Conservation (phyloP, 768 basidiomycete genomes). For the Lactarius tabidus region DNA sequence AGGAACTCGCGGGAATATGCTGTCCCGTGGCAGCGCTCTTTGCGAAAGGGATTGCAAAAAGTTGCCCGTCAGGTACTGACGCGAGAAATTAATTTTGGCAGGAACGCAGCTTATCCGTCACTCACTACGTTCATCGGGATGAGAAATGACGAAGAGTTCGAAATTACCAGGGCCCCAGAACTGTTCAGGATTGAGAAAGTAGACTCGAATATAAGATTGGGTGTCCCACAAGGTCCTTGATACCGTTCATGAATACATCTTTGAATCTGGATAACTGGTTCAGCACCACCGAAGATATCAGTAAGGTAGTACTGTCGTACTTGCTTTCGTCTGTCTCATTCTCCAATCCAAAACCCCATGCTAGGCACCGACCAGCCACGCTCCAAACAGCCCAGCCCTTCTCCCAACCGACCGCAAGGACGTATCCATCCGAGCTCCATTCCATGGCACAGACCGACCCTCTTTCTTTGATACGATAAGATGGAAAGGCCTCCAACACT, state of each 20-base stretch:
- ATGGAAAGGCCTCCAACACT: conserved; percentile 56
- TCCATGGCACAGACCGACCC: conserved; percentile 68
- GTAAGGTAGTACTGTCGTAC: conserved; percentile 29
- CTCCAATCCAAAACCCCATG: conserved; percentile 69
- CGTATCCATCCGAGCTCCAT: conserved; percentile 96
- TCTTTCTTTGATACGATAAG: conserved; percentile 48
- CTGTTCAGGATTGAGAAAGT: conserved; percentile 39
- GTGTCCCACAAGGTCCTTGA: conserved; percentile 60
- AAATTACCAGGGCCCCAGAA: conserved; percentile 95
- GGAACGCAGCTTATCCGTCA: conserved; percentile 6
- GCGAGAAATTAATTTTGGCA: conserved; percentile 5
- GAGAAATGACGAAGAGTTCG: conserved; percentile 75
- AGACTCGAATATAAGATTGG: neutral
- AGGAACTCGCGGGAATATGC: conserved; percentile 72
- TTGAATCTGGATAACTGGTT: conserved; percentile 45
- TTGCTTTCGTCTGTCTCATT: conserved; percentile 54
- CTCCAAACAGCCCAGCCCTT: conserved; percentile 89
- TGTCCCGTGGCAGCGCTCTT: conserved; percentile 92
- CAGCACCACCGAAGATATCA: conserved; percentile 16
- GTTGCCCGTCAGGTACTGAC: conserved; percentile 59
- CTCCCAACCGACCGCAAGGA: conserved; percentile 88
- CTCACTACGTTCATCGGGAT: conserved; percentile 49
- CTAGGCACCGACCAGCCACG: conserved; percentile 82
- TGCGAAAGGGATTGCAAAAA: conserved; percentile 87
- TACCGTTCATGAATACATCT: conserved; percentile 83